Percentiles rank a stretch among this genome's conserved stretches.
Conservation (phyloP, 2,329 filamentous ascomycete genomes). For the Xylaria multiplex region DNA sequence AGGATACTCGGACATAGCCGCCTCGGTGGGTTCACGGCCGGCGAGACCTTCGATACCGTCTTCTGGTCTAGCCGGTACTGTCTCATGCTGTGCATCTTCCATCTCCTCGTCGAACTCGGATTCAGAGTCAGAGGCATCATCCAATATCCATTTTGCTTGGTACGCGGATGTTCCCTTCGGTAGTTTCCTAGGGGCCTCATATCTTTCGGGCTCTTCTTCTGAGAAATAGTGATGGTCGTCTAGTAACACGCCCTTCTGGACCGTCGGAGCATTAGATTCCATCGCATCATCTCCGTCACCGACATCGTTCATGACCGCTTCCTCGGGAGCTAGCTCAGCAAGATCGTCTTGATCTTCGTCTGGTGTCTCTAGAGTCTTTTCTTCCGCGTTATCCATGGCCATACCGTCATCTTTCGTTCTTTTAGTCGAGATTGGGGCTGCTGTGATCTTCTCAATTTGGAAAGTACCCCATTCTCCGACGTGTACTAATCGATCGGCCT, state of each 20-base stretch:
- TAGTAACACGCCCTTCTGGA: conserved; percentile 86
- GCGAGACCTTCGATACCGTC: conserved; percentile 81
- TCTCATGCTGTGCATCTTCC: conserved; percentile 54
- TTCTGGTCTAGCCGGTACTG: conserved; percentile 72
- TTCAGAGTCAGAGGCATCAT: conserved; percentile 83
- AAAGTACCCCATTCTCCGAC: conserved; percentile 94
- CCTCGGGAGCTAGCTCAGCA: conserved; percentile 85
- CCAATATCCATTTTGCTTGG: conserved; percentile 92
- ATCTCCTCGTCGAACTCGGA: conserved; percentile 73
- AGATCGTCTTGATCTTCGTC: conserved; percentile 85
- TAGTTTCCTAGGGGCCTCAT: conserved; percentile 74
- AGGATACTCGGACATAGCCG: conserved; percentile 86
- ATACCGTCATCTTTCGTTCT: conserved; percentile 74
- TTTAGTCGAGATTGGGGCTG: conserved; percentile 72
- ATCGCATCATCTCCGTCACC: conserved; percentile 47
- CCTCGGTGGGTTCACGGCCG: conserved; percentile 76
- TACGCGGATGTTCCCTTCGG: conserved; percentile 94
- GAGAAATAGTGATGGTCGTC: conserved; percentile 99
- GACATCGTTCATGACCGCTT: conserved; percentile 73
- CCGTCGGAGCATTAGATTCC: conserved; percentile 58
- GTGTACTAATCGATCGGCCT: conserved; percentile 89
- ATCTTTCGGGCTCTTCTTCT: conserved; percentile 76
- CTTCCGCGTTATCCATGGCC: conserved; percentile 69
- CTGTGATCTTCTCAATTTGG: conserved; percentile 88
- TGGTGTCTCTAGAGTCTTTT: conserved; percentile 74